Evolutionary conservation across 768 basidiomycete species (phyloP).

Genomic region (Xerocomus spinulosus): DNA sequence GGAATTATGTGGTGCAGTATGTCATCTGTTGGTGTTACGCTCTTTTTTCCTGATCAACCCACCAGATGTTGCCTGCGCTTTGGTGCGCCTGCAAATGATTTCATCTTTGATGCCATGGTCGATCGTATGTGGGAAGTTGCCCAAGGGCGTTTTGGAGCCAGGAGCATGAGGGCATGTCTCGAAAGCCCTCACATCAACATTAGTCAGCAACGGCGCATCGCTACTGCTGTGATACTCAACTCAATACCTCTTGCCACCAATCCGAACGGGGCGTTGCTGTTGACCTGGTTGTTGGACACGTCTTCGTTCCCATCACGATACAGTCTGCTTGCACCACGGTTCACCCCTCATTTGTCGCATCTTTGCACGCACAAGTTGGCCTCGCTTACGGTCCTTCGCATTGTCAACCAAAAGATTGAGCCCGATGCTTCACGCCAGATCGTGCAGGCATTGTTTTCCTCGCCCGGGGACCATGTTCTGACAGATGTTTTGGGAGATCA

Average conservation of each 20-base stretch:
- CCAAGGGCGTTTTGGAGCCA: conserved; percentile 95
- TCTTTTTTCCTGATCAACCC: conserved; percentile 5
- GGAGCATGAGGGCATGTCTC: conserved; percentile 95
- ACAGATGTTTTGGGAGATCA: conserved; percentile 95
- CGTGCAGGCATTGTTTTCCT: conserved; percentile 87
- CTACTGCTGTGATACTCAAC: conserved; percentile 91
- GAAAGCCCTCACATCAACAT: conserved; percentile 84
- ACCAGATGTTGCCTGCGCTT: conserved; percentile 85
- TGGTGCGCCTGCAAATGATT: conserved; percentile 84
- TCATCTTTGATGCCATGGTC: conserved; percentile 96
- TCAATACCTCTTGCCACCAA: conserved; percentile 97
- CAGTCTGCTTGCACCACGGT: conserved; percentile 88
- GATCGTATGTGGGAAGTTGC: conserved; percentile 99
- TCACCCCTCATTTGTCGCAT: conserved; percentile 94
- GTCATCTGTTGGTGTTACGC: conserved; percentile 27
- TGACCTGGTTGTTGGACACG: conserved; percentile 96
- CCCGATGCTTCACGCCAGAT: conserved; percentile 83
- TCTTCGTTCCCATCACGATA: conserved; percentile 96
- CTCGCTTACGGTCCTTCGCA: conserved; percentile 88
- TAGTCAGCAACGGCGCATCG: conserved; percentile 92
- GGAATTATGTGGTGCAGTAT: conserved; percentile 90
- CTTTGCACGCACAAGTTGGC: conserved; percentile 98
- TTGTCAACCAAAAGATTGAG: conserved; percentile 96
- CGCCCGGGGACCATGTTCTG: conserved; percentile 82
- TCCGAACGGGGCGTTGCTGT: conserved; percentile 90